These are phyloP conservation scores for Camillea tinctor DNA, from an alignment of 2,329 filamentous ascomycete species.

Conservation along the genomic window DNA sequence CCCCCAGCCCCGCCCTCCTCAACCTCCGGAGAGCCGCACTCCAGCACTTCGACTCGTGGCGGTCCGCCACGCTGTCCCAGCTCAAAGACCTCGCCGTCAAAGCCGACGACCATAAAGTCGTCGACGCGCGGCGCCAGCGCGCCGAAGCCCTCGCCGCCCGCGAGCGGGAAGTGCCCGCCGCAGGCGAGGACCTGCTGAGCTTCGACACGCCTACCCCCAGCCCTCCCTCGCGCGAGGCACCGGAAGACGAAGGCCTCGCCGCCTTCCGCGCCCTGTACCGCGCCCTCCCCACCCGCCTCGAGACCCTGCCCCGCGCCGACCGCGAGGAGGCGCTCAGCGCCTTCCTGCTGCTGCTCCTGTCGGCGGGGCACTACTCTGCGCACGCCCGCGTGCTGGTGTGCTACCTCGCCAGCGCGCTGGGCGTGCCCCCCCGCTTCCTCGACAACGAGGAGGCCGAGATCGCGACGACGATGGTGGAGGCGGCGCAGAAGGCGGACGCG, in stretches of 20 bases:
- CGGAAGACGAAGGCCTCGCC: slow-evolving; percentile 30
- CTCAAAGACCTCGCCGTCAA: slow-evolving; percentile 65
- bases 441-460: slow-evolving; percentile 72
- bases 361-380: slow-evolving; percentile 71
- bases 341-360: slow-evolving; percentile 67
- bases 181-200: not conserved
- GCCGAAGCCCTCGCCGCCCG: slow-evolving; percentile 41
- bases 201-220: not conserved
- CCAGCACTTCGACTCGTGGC: slow-evolving; percentile 75
- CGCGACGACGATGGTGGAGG: slow-evolving; percentile 70
- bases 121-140: slow-evolving; percentile 46
- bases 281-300: slow-evolving; percentile 53
- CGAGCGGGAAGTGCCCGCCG: slow-evolving; percentile 31
- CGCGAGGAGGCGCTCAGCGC: slow-evolving; percentile 66
- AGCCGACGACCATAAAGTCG: slow-evolving; percentile 47
- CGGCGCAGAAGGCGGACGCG: slow-evolving; percentile 52
- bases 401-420: slow-evolving; percentile 65
- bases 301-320: slow-evolving; percentile 57
- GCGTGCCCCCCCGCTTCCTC: slow-evolving; percentile 60
- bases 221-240: slow-evolving; percentile 4
- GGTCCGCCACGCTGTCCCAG: slow-evolving; percentile 64
- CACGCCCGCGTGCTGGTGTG: slow-evolving; percentile 69
- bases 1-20: slow-evolving; percentile 32
- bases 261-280: slow-evolving; percentile 52
- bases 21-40: slow-evolving; percentile 54